A percentile compares a stretch with the other conserved stretches of the same genome.
phyloP scores from a whole-genome alignment of 108 stramenopile genomes.

The Cyclostephanos invisitatus region DNA sequence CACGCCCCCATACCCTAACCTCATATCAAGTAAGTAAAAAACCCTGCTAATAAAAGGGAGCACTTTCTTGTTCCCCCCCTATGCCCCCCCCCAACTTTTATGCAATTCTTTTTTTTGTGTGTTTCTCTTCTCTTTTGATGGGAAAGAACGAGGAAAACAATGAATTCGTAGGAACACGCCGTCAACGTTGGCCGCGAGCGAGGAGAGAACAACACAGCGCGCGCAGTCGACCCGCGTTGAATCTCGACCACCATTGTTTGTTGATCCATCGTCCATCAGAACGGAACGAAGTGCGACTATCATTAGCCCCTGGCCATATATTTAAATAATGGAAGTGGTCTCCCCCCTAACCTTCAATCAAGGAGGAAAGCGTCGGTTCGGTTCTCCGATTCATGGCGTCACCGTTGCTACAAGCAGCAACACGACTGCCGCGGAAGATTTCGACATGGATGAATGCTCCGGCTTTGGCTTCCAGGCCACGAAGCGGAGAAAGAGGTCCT shows the following conservation, averaged over 20 bases:
- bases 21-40: no score
- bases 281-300: neutral
- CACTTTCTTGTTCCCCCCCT: no score
- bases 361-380: constrained; percentile 65
- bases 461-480: constrained; percentile 50
- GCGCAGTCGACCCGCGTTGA: no score
- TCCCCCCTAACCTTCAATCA: constrained; percentile 47
- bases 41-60: no score
- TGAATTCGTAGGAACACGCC: no score
- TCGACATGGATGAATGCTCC: constrained; percentile 52
- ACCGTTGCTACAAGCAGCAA: constrained; percentile 8
- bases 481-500: constrained; percentile 60
- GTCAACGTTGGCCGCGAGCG: no score
- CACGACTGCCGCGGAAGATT: constrained; percentile 37
- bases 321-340: constrained; percentile 23
- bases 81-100: no score
- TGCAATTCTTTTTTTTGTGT: no score
- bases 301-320: neutral
- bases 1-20: no score
- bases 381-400: constrained; percentile 52
- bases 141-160: no score
- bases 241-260: neutral
- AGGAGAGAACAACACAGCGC: no score
- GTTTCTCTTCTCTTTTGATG: no score
- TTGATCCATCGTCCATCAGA: neutral